Base-by-base conservation (phyloP, 345 rosid genomes). In the Boechera divaricarpa region DNA sequence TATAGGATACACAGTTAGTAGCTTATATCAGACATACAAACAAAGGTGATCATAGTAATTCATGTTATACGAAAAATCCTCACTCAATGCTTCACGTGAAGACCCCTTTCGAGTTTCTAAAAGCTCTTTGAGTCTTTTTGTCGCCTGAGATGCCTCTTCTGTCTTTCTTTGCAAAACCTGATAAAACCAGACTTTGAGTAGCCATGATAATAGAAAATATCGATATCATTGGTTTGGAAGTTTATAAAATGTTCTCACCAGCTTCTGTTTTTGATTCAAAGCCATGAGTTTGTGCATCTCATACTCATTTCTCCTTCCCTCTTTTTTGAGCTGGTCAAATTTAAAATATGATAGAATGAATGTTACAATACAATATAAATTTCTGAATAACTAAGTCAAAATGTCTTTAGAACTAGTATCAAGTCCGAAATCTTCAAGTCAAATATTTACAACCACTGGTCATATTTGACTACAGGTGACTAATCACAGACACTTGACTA, bases 281-380 rank as follows among this genome's bases (percentile, higher is more conserved):
- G 99, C 93, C 85, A 91, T 73, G 58, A 95, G 84, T 78, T 93
- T 95, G 81, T 95, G 99, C 98, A 93, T 88, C 91, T 95, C 99
- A 52, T 87, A 93, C 82, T 91, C 96, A 54, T 93, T 95, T 79
- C 96, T 88, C 77, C 98, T 86, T 70, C 98, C 99, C 82, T 93
- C 99, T 83, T 95, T 95, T 88, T 90, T 95, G 65, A 95, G 96
- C 98, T 95, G 88, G 41, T 64, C 33, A 56, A 70, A 38, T n/a
- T 53, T 3, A 35, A 48, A 6, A 70, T 12, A 70, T 18, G 24
- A 56, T 36, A 18, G n/a, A 13, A 24, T 7, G 53, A 35, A 29
- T 35, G 62, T 24, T 59, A 12, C 42, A 62, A 26, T 11, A 63
- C 35, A 52, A 31, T 6, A 41, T 8, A 44, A 0, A 26, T 7